A percentile compares a stretch with the other conserved stretches of the same genome.
These are phyloP conservation scores for Diplodia sapinea DNA, from an alignment of 2,329 filamentous ascomycete genomes.

Conservation along the genomic window DNA sequence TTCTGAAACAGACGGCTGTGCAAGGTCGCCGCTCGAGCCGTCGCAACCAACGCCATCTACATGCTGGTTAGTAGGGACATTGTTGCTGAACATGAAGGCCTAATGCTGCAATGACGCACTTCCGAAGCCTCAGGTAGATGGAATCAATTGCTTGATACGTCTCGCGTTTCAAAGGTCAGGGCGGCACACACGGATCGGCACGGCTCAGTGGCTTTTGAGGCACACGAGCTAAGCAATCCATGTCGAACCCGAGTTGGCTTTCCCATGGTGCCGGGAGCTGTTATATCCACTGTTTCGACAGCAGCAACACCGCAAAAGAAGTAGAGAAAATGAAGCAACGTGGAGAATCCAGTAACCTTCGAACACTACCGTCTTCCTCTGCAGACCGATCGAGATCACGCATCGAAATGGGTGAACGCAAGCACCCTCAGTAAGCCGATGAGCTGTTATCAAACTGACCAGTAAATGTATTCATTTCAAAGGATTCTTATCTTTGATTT, in stretches of 20 bases:
- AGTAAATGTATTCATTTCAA: background rate
- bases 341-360: too few species aligned
- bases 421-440: too few species aligned
- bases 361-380: too few species aligned
- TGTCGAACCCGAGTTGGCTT: too few species aligned
- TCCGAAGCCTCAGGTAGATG: background rate
- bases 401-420: background rate
- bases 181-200: constrained; percentile 12
- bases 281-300: too few species aligned
- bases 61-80: background rate
- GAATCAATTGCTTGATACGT: background rate
- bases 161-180: background rate
- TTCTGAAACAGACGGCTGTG: background rate
- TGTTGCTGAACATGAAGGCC: background rate
- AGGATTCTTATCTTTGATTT: background rate
- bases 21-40: background rate
- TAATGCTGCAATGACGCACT: background rate
- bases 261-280: too few species aligned
- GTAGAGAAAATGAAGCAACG: too few species aligned
- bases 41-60: background rate
- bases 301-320: too few species aligned
- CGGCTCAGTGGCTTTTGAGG: background rate
- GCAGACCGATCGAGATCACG: background rate
- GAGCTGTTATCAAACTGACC: too few species aligned
- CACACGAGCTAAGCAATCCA: too few species aligned